phyloP scores from a whole-genome alignment of 441 rosid genomes.

The Brassica hybrid region DNA sequence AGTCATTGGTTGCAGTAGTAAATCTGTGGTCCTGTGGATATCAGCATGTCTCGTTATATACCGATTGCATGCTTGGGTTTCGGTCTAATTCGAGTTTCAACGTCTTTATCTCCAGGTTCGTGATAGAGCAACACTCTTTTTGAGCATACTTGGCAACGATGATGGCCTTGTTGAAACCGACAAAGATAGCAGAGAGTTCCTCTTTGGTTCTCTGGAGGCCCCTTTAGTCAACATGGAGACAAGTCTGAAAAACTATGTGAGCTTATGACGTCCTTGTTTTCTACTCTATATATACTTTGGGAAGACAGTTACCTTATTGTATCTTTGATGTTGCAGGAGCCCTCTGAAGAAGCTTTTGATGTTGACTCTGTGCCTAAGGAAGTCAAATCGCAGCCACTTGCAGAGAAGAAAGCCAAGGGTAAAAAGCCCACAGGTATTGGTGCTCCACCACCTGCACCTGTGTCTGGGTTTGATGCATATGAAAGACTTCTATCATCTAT shows the following conservation, averaged over 20 bases:
- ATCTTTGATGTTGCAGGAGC: slow-evolving; percentile 60
- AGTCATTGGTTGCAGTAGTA: slow-evolving; percentile 22
- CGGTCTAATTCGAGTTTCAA: background rate
- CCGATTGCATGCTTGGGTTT: slow-evolving; percentile 5
- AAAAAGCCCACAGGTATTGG: slow-evolving; percentile 88
- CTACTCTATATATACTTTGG: slow-evolving; percentile 22
- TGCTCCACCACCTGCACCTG: slow-evolving; percentile 66
- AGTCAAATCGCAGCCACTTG: slow-evolving; percentile 84
- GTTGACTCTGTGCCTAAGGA: slow-evolving; percentile 84
- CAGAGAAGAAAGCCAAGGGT: slow-evolving; percentile 92
- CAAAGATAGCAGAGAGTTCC: slow-evolving; percentile 64
- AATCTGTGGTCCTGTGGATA: slow-evolving; percentile 15
- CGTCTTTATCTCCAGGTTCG: slow-evolving; percentile 66
- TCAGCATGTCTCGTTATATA: slow-evolving; percentile 14
- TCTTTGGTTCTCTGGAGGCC: slow-evolving; percentile 83
- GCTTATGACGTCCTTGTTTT: slow-evolving; percentile 41
- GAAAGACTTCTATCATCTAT: slow-evolving; percentile 82
- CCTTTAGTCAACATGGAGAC: slow-evolving; percentile 91
- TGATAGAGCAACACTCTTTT: slow-evolving; percentile 94
- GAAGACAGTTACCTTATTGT: slow-evolving; percentile 40
- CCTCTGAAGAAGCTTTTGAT: slow-evolving; percentile 84
- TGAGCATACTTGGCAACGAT: slow-evolving; percentile 77
- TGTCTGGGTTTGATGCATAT: slow-evolving; percentile 74
- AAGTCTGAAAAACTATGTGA: slow-evolving; percentile 88
- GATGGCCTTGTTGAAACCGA: slow-evolving; percentile 79